Evolutionary conservation across 2,329 filamentous ascomycete genomes (phyloP), one percentile per base, ranked within the genome.

Genomic region (Neurospora crassa): DNA sequence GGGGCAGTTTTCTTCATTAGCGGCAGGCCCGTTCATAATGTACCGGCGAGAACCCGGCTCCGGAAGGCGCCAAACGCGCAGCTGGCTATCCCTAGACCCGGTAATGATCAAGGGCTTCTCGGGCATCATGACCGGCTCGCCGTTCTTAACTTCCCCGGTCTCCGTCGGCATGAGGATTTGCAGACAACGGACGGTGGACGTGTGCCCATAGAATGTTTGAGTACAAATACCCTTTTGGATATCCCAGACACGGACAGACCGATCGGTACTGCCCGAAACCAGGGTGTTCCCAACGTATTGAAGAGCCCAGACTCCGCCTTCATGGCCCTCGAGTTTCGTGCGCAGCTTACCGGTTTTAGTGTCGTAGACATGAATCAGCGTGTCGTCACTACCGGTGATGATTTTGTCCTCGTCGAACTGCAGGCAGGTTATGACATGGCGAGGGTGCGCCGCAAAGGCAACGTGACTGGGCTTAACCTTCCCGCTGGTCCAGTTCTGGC

Each of bases 381-480:
- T 97, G 79, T 99, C 96, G 79, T 99, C 96, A 78, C 95, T 98
- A 37, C 96, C 96, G 1, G 96, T 99, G 75, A 99, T 87, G 75
- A 99, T 97, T 82, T 98, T 98, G 84, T 99, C 94, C 68, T 94
- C 92, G 78, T 99, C 96, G 77, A 99, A 99, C 79, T 99, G 94
- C 70, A 99, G 86, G 79, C 96, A 99, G 18, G 96, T 99, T 69
- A 99, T 97, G 73, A 99, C 96, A 82, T 98, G 95, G 42, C 93
- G 90, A 72, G 96, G 93, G 78, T 99, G 96, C 5, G 96, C 96
- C n/a, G 93, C 90, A 81, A 99, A 98, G 5, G 96, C 96, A 72
- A 99, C 91, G 77, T 99, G 96, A 67, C 91, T 89, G 40, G 96
- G 96, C 80, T 94, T 92, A 41, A 93, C 87, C 73, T 91, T 89